phyloP scores from a whole-genome alignment of 257 asterid genomes.

The Salvia splendens region DNA sequence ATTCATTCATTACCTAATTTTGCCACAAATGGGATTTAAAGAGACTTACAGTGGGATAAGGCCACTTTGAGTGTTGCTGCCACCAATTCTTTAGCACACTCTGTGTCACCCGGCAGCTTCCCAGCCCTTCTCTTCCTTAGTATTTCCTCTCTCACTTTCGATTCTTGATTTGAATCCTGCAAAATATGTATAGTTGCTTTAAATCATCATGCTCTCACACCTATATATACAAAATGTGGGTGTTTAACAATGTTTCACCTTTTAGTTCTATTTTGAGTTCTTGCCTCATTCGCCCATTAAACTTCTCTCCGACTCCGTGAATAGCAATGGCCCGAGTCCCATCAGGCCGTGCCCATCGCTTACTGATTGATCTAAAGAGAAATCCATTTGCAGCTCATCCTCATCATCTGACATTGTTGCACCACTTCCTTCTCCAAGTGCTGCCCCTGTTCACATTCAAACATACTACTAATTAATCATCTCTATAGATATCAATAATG shows the following conservation, averaged over 20 bases:
- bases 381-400: conserved; percentile 77
- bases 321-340: conserved; percentile 94
- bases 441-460: conserved; percentile 46
- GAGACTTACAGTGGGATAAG: conserved; percentile 88
- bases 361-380: conserved; percentile 70
- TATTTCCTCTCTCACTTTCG: conserved; percentile 96
- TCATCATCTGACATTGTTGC: conserved; percentile 97
- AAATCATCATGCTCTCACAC: too few relatives aligned
- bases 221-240: too few relatives aligned
- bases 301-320: conserved; percentile 91
- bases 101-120: conserved; percentile 87
- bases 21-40: not conserved
- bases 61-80: conserved; percentile 98
- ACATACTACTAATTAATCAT: not conserved
- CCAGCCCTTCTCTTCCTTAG: conserved; percentile 94
- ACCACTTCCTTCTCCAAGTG: conserved; percentile 80
- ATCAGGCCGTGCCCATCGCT: conserved; percentile 67
- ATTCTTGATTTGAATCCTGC: conserved; percentile 91
- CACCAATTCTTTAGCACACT: conserved; percentile 89
- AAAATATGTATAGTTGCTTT: not conserved
- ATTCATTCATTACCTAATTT: not conserved
- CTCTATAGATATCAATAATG: too few relatives aligned
- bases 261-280: conserved; percentile 90
- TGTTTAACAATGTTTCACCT: conserved; percentile 39
- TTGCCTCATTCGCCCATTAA: conserved; percentile 91